phyloP scores from a whole-genome alignment of 805 yeast genomes.

The Schwanniomyces pseudopolymorphus region DNA sequence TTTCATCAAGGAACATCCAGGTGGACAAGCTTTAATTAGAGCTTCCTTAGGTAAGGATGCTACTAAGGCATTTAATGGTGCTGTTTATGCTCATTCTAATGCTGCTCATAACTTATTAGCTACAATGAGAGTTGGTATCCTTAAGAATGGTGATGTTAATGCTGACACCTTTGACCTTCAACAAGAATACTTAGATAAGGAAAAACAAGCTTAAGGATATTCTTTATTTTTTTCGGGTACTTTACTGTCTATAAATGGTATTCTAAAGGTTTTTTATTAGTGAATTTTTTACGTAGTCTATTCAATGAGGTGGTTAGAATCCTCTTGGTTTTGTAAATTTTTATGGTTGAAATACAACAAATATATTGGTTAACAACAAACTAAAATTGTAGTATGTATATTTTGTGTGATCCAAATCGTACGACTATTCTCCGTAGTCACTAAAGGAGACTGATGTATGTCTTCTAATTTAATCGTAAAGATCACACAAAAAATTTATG shows the following conservation, averaged over 20 bases:
- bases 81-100: conserved; percentile 80
- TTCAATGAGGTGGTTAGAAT: not conserved
- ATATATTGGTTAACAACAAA: not conserved
- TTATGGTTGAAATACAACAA: not conserved
- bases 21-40: conserved; percentile 72
- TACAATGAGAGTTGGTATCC: conserved; percentile 78
- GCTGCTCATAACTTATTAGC: conserved; percentile 85
- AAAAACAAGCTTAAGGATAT: conserved; percentile 10
- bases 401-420: not conserved
- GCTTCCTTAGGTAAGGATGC: conserved; percentile 82
- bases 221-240: not conserved
- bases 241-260: not conserved
- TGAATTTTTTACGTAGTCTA: not conserved
- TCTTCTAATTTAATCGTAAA: too few species aligned
- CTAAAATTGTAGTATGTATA: not conserved
- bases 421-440: not conserved
- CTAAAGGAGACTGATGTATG: not conserved
- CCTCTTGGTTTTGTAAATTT: not conserved
- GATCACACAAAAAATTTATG: not conserved
- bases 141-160: conserved; percentile 63
- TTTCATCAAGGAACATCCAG: conserved; percentile 77
- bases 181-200: conserved; percentile 43
- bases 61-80: conserved; percentile 81
- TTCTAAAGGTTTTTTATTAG: not conserved
- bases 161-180: conserved; percentile 54